phyloP scores from a whole-genome alignment of 495 filamentous ascomycete genomes.

The Tuber aestivum region DNA sequence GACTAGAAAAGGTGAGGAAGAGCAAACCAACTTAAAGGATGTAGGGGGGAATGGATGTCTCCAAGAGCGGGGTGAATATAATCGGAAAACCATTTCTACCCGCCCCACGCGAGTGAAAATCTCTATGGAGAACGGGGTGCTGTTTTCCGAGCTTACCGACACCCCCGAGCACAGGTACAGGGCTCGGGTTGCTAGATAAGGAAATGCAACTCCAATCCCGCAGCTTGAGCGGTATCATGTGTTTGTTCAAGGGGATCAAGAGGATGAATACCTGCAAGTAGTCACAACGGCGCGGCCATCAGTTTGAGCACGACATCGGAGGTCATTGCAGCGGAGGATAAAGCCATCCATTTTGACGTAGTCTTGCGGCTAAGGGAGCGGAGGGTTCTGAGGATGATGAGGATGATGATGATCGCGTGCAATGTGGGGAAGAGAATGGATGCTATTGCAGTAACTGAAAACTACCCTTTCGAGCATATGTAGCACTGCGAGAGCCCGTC shows the following conservation, averaged over 20 bases:
- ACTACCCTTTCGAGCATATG: not conserved
- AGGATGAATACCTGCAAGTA: too few species aligned
- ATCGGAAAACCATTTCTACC: too few species aligned
- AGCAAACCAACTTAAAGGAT: not conserved
- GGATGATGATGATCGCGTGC: too few species aligned
- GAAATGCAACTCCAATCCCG: not conserved
- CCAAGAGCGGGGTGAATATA: not conserved
- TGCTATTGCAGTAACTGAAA: not conserved
- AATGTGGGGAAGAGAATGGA: not conserved
- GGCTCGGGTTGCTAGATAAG: not conserved
- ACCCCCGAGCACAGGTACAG: not conserved
- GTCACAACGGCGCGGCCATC: too few species aligned
- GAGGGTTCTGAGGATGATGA: not conserved
- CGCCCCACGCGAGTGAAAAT: too few species aligned
- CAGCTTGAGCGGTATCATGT: conserved; percentile 17
- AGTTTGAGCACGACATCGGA: conserved; percentile 59
- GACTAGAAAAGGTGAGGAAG: conserved; percentile 50
- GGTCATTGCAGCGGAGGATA: conserved; percentile 68
- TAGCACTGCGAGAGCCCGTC: too few species aligned
- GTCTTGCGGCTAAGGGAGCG: not conserved
- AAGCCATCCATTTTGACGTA: conserved; percentile 33
- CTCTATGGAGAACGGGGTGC: not conserved
- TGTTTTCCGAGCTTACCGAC: not conserved
- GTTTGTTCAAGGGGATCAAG: not conserved
- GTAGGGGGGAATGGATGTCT: not conserved